phyloP scores from a whole-genome alignment of 352 stramenopile genomes.

The Aphanomyces stellatus region DNA sequence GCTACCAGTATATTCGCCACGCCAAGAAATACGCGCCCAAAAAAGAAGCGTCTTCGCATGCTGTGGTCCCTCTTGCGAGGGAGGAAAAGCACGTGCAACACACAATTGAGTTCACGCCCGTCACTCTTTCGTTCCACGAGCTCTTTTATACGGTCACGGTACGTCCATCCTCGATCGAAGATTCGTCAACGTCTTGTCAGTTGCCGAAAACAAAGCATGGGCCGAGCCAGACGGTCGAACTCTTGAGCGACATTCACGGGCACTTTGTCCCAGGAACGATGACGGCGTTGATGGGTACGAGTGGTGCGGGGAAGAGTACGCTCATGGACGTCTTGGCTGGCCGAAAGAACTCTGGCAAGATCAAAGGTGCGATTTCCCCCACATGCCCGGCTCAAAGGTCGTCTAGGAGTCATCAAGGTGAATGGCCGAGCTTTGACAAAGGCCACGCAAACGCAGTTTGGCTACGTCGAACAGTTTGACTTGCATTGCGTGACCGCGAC shows the following conservation, averaged over 20 bases:
- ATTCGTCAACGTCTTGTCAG: not conserved
- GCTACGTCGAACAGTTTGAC: constrained; percentile 87
- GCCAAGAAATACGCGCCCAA: not conserved
- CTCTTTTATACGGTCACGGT: not conserved
- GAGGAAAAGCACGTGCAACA: too few relatives aligned
- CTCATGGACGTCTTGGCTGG: constrained; percentile 93
- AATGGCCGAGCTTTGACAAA: constrained; percentile 45
- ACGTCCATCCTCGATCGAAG: constrained; percentile 25
- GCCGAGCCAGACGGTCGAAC: constrained; percentile 36
- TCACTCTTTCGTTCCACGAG: not conserved
- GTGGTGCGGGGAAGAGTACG: constrained; percentile 89
- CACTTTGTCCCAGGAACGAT: constrained; percentile 41
- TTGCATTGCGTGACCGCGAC: constrained; percentile 82
- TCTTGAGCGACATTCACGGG: constrained; percentile 52
- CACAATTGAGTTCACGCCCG: not conserved
- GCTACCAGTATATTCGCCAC: constrained; percentile 17
- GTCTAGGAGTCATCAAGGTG: constrained; percentile 35
- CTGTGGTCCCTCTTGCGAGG: too few relatives aligned
- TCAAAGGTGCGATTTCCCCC: constrained; percentile 34
- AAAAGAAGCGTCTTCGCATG: too few relatives aligned
- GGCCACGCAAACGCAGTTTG: constrained; percentile 15
- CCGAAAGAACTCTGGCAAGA: constrained; percentile 84
- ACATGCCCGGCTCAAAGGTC: not conserved
- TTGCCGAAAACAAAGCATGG: not conserved
- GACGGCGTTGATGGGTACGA: constrained; percentile 64